These are phyloP conservation scores for Phytophthora pseudosyringae DNA, from an alignment of 352 stramenopile species.

Conservation along the genomic window DNA sequence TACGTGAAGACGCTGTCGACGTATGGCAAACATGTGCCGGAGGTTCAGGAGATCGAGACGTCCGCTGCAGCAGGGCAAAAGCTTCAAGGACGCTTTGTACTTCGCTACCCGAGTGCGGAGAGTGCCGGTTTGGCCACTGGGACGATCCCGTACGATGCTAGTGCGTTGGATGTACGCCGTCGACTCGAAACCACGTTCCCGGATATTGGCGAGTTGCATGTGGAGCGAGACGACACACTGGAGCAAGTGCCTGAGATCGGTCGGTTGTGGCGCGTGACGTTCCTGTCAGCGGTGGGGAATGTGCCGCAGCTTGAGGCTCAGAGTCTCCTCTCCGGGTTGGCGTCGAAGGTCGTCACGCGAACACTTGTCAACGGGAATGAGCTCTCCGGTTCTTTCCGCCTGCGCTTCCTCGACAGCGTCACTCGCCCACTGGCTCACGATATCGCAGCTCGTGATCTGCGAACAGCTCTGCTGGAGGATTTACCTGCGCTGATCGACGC, in stretches of 20 bases:
- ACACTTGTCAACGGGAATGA: slow-evolving; percentile 87
- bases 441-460: slow-evolving; percentile 67
- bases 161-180: slow-evolving; percentile 59
- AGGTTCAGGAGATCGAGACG: slow-evolving; percentile 93
- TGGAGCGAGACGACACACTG: slow-evolving; percentile 58
- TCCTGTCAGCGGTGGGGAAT: slow-evolving; percentile 85
- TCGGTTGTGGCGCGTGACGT: slow-evolving; percentile 92
- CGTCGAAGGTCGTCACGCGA: slow-evolving; percentile 68
- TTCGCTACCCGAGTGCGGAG: slow-evolving; percentile 39
- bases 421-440: slow-evolving; percentile 78
- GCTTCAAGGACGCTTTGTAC: slow-evolving; percentile 80
- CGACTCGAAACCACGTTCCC: slow-evolving; percentile 61
- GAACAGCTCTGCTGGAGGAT: slow-evolving; percentile 47
- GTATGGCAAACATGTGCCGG: slow-evolving; percentile 78
- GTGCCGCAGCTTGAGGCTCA: slow-evolving; percentile 71
- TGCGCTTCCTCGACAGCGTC: slow-evolving; percentile 70
- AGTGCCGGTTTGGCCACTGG: slow-evolving; percentile 30
- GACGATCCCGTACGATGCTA: slow-evolving; percentile 81
- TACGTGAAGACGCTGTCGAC: slow-evolving; percentile 94
- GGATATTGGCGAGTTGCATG: slow-evolving; percentile 53
- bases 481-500: slow-evolving; percentile 68
- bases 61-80: slow-evolving; percentile 83
- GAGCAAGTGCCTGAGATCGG: slow-evolving; percentile 72
- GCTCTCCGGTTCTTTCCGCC: slow-evolving; percentile 85
- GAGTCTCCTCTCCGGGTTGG: slow-evolving; percentile 80